Evolutionary conservation across 2,329 filamentous ascomycete genomes (phyloP), one percentile per base, ranked within the genome.

Genomic region (Metarhizium robertsii): DNA sequence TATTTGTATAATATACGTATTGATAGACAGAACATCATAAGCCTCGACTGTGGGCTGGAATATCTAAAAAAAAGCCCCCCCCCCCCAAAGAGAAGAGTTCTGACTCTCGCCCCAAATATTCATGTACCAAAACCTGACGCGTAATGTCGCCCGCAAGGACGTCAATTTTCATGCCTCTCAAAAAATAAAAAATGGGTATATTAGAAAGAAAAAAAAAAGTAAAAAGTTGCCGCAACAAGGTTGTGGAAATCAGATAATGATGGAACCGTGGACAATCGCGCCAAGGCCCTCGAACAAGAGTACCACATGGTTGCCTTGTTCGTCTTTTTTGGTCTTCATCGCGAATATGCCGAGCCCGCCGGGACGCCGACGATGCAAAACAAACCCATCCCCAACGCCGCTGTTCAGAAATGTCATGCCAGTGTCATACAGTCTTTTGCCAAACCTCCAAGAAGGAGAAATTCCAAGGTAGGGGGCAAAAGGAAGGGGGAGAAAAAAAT

Each of bases 121-220:
- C 32, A 7, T 11, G 32, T 34, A 34, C 32, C 32, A 34, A 34
- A 25, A 25, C 25, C 25, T 25, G 25, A 25, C 25, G 25, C 4
- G 25, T 25, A 48, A 32, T 30, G 45, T 30, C 10, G 5, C 45
- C 25, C 25, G 13, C 20, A 20, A 30, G 14, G 25, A 48, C 25
- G 25, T 48, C 20, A 48, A 48, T 30, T 11, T 29, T 30, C 6
- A 20, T 14, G 45, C 30, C 38, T 25, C 43, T 42, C 16, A 47
- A 4, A 25, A 25, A 25, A 25, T 25, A 52, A 55, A 14, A 64
- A 20, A 20, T 5, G 63, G 42, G 64, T 61, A 55, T 62, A 53
- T 56, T 50, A 40, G 46, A 48, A 46, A n/a, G n/a, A n/a, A 47
- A 34, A 25, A 38, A 25, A 25, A 25, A 4, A 4, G 25, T 25